Evolutionary conservation across 1,139 yeast genomes (phyloP).

Genomic region (Scheffersomyces lignicola): DNA sequence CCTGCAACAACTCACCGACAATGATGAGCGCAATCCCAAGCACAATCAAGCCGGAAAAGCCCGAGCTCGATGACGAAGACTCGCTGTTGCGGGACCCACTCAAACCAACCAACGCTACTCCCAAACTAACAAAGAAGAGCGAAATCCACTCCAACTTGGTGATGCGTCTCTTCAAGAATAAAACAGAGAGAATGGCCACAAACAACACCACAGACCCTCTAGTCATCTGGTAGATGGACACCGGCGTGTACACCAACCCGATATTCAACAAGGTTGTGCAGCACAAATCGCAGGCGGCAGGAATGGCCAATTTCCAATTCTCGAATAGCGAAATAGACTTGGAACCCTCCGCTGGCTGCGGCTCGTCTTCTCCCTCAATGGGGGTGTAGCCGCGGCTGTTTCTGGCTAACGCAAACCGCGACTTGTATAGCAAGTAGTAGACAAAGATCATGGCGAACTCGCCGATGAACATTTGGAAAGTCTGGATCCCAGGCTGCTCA

Average conservation of each 20-base stretch:
- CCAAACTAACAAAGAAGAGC: constrained; percentile 58
- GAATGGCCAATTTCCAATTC: constrained; percentile 46
- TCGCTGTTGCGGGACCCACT: constrained; percentile 50
- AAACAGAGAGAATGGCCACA: constrained; percentile 70
- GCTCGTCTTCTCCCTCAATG: constrained; percentile 13
- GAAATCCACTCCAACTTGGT: constrained; percentile 70
- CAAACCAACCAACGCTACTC: constrained; percentile 72
- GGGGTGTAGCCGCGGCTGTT: constrained; percentile 18
- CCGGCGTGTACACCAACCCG: constrained; percentile 76
- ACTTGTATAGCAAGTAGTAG: constrained; percentile 32
- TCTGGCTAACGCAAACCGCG: not conserved
- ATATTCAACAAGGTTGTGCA: constrained; percentile 77
- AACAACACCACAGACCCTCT: constrained; percentile 76
- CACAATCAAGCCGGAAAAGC: constrained; percentile 27
- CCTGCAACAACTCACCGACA: constrained; percentile 65
- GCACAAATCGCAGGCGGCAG: constrained; percentile 69
- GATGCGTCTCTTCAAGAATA: constrained; percentile 58
- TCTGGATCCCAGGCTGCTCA: constrained; percentile 80
- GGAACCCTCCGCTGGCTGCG: constrained; percentile 9
- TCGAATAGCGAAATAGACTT: constrained; percentile 18
- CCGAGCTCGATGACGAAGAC: constrained; percentile 9
- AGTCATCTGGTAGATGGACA: constrained; percentile 84
- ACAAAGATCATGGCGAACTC: constrained; percentile 57
- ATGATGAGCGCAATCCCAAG: constrained; percentile 62
- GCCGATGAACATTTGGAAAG: constrained; percentile 81